Evolutionary conservation across 441 rosid genomes (phyloP).

Genomic region (Melastoma candidum): DNA sequence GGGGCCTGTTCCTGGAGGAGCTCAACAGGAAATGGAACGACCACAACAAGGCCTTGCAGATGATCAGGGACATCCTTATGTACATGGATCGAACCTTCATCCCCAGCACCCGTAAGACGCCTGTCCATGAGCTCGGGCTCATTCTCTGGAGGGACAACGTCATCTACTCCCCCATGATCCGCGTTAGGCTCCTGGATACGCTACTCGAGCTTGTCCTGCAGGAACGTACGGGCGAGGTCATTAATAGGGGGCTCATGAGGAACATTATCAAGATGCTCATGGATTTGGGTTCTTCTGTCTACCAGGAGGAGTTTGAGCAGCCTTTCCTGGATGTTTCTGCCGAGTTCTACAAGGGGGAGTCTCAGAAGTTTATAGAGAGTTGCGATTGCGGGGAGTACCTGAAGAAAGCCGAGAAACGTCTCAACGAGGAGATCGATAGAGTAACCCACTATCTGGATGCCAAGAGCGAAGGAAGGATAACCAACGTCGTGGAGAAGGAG

Average conservation of each 20-base stretch:
- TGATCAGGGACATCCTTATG: conserved; percentile 95
- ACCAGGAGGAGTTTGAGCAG: conserved; percentile 93
- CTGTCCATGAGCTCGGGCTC: conserved; percentile 86
- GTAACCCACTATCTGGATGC: conserved; percentile 81
- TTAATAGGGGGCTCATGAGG: conserved; percentile 83
- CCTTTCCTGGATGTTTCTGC: conserved; percentile 84
- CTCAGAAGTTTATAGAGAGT: conserved; percentile 79
- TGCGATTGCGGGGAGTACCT: conserved; percentile 90
- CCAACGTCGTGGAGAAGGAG: conserved; percentile 88
- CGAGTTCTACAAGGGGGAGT: conserved; percentile 80
- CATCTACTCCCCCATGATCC: conserved; percentile 63
- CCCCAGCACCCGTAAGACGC: conserved; percentile 60
- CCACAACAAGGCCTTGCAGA: conserved; percentile 88
- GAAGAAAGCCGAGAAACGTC: conserved; percentile 81
- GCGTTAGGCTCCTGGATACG: conserved; percentile 57
- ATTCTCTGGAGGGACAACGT: conserved; percentile 89
- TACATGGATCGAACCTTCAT: conserved; percentile 94
- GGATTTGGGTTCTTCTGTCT: conserved; percentile 83
- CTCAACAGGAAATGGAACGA: conserved; percentile 93
- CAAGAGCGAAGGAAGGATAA: conserved; percentile 82
- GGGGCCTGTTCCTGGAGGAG: conserved; percentile 81
- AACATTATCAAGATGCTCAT: conserved; percentile 82
- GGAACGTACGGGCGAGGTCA: conserved; percentile 85
- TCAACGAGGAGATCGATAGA: conserved; percentile 88
- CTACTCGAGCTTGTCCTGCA: conserved; percentile 81